phyloP scores from a whole-genome alignment of 1,284 basidiomycete genomes.

The Cutaneotrichosporon cutaneum region DNA sequence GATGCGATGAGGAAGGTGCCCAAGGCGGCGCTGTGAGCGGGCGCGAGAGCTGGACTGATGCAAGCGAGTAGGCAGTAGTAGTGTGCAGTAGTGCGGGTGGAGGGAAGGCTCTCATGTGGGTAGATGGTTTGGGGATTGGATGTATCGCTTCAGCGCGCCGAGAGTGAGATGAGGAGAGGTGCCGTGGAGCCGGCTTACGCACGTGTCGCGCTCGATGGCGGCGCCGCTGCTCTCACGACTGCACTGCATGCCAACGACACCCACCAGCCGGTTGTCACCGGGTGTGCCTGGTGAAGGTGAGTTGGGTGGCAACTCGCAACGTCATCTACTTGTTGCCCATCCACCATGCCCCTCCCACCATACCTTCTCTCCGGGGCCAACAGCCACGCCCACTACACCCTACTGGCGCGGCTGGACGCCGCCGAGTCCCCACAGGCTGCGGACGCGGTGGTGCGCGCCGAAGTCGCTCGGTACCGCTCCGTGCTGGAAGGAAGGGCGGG shows the following conservation, averaged over 20 bases:
- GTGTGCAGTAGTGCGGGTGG: too few species aligned
- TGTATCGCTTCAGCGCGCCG: too few species aligned
- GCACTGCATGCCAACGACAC: too few species aligned
- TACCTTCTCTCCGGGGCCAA: constrained; percentile 47
- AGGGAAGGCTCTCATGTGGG: too few species aligned
- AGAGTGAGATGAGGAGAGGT: too few species aligned
- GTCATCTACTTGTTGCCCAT: background rate
- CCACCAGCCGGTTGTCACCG: too few species aligned
- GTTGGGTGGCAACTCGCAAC: background rate
- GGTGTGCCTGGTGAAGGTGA: background rate
- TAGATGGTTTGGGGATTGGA: too few species aligned
- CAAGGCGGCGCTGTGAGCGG: background rate
- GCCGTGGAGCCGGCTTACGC: too few species aligned
- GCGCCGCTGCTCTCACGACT: too few species aligned
- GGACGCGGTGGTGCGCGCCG: constrained; percentile 29
- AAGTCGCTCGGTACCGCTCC: constrained; percentile 27
- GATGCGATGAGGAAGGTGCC: background rate
- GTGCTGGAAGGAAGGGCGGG: constrained; percentile 22
- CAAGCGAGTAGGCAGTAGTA: background rate
- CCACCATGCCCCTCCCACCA: constrained; percentile 34
- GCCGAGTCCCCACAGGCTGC: constrained; percentile 34
- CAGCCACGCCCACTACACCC: constrained; percentile 46
- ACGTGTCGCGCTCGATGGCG: too few species aligned
- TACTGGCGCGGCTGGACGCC: constrained; percentile 38
- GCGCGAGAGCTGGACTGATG: background rate